A percentile compares a stretch with the other conserved stretches of the same genome.
These are phyloP conservation scores for Polygonum maritimum DNA, from an alignment of 148 eudicot genomes.

Conservation along the genomic window DNA sequence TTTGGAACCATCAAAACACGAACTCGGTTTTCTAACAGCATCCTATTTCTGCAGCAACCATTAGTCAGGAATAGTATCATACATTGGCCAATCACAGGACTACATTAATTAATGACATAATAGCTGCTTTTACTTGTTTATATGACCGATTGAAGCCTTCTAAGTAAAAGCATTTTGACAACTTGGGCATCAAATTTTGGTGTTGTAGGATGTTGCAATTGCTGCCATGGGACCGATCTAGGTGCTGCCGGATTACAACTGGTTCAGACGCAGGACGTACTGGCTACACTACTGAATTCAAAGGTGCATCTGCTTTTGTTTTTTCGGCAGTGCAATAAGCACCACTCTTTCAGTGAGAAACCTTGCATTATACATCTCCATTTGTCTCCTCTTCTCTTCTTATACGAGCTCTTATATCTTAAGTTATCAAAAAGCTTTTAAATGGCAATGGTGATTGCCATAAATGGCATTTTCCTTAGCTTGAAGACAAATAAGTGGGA, in stretches of 20 bases:
- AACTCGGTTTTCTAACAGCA: no score
- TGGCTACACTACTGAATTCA: conserved; percentile 34
- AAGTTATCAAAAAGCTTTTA: background rate
- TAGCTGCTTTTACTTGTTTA: background rate
- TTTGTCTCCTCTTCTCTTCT: background rate
- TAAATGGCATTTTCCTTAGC: no score
- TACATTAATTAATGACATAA: no score
- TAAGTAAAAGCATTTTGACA: background rate
- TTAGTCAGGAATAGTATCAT: no score
- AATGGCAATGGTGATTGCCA: background rate
- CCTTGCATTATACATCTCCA: background rate
- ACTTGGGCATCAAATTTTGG: background rate
- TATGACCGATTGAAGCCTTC: background rate
- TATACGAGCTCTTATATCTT: background rate
- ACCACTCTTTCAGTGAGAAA: no score
- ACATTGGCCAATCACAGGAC: no score
- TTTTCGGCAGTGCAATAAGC: background rate
- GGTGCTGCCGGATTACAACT: conserved; percentile 42
- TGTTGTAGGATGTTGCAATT: conserved; percentile 35
- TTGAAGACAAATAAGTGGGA: no score
- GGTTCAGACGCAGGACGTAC: conserved; percentile 58
- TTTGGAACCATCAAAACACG: no score
- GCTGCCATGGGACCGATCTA: conserved; percentile 43
- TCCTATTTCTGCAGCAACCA: background rate
- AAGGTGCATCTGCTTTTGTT: background rate